Percentiles rank a stretch among this genome's conserved stretches.
These are phyloP conservation scores for Trichoderma erinaceum DNA, from an alignment of 495 filamentous ascomycete species.

Conservation along the genomic window DNA sequence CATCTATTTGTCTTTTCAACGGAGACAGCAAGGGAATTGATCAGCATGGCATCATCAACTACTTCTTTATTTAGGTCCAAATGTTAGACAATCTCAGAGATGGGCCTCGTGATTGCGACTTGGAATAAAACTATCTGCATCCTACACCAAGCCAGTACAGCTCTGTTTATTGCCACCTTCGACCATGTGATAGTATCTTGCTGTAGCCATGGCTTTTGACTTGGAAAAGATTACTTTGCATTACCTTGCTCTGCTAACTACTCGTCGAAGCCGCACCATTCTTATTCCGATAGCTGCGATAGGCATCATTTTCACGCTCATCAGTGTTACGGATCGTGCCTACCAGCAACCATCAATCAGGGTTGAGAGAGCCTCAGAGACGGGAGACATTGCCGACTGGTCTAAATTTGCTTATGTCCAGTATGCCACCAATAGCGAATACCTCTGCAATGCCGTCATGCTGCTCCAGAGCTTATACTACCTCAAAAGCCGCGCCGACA, in stretches of 20 bases:
- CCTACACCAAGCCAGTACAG: too few relatives aligned
- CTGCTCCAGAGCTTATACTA: slow-evolving; percentile 59
- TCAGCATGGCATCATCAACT: too few relatives aligned
- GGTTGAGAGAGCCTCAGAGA: background rate
- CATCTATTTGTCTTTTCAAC: too few relatives aligned
- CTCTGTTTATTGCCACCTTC: background rate
- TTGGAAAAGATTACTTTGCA: background rate
- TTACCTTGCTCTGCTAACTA: background rate
- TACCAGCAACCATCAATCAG: background rate
- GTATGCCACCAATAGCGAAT: slow-evolving; percentile 62
- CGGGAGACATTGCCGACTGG: slow-evolving; percentile 39
- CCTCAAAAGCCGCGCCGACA: slow-evolving; percentile 56
- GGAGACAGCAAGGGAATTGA: too few relatives aligned
- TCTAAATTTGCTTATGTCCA: slow-evolving; percentile 61
- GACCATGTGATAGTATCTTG: background rate
- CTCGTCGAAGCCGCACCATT: background rate
- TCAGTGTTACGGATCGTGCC: background rate
- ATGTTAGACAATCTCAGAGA: too few relatives aligned
- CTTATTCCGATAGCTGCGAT: background rate
- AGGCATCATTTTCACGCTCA: background rate
- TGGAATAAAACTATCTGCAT: too few relatives aligned
- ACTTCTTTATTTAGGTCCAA: too few relatives aligned
- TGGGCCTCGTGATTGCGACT: too few relatives aligned
- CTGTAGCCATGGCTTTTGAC: background rate
- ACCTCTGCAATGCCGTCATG: slow-evolving; percentile 74